A percentile compares a stretch with the other conserved stretches of the same genome.
These are phyloP conservation scores for Blastomyces emzantsi DNA, from an alignment of 2,329 filamentous ascomycete species.

Conservation along the genomic window DNA sequence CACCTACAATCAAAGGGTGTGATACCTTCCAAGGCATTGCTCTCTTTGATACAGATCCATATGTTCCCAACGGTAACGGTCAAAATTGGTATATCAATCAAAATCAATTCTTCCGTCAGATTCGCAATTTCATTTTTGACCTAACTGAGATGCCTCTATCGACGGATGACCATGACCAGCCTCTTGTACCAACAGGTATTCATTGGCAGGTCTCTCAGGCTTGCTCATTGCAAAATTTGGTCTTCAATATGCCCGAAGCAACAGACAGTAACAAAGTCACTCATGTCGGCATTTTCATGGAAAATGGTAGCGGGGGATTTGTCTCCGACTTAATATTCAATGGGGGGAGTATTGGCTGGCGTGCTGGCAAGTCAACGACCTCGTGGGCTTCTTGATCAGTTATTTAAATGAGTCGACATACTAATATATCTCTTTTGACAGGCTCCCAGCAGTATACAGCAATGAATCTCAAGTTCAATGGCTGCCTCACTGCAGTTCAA, in stretches of 20 bases:
- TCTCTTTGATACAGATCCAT: conserved; percentile 72
- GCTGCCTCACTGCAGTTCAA: conserved; percentile 7
- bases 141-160: conserved; percentile 49
- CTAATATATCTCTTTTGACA: background rate
- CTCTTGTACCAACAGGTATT: conserved; percentile 34
- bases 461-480: conserved; percentile 8
- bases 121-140: conserved; percentile 67
- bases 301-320: conserved; percentile 46
- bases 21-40: conserved; percentile 9
- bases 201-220: conserved; percentile 71
- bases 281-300: conserved; percentile 21
- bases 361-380: conserved; percentile 1
- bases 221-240: conserved; percentile 62
- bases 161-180: conserved; percentile 17
- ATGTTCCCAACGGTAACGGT: conserved; percentile 46
- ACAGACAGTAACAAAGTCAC: conserved; percentile 21
- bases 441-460: conserved; percentile 8
- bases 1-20: conserved; percentile 7
- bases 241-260: conserved; percentile 56
- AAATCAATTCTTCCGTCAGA: conserved; percentile 63
- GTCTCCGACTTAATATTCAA: conserved; percentile 51
- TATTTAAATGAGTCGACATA: background rate
- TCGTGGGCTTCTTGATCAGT: background rate
- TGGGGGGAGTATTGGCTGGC: conserved; percentile 47
- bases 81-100: conserved; percentile 62